Conservation (phyloP, 2,329 filamentous ascomycete genomes). For the Emmonsiellopsis sp. region DNA sequence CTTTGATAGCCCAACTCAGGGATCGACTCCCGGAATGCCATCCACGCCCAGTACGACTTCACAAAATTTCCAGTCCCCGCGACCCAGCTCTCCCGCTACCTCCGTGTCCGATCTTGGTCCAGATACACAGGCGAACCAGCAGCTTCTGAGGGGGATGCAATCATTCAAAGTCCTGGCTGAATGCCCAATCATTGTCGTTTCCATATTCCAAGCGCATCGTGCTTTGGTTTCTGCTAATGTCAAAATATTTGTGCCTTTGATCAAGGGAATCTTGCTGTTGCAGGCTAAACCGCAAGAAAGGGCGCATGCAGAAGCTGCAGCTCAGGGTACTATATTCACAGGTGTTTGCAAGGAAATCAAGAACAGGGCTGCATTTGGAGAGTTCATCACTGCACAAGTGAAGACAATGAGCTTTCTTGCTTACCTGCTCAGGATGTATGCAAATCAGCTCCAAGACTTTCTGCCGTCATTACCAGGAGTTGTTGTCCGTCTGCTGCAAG, state of each 20-base stretch:
- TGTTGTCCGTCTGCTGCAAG: conserved; percentile 80
- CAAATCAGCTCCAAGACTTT: conserved; percentile 80
- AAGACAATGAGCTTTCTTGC: conserved; percentile 99
- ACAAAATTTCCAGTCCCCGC: conserved; percentile 73
- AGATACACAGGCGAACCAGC: conserved; percentile 73
- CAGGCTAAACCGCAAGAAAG: conserved; percentile 90
- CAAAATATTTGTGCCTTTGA: conserved; percentile 82
- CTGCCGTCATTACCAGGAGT: conserved; percentile 76
- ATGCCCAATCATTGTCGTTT: conserved; percentile 97
- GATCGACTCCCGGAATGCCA: conserved; percentile 42
- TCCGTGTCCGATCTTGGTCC: conserved; percentile 71
- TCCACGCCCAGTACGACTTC: conserved; percentile 43
- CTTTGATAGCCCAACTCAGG: conserved; percentile 63
- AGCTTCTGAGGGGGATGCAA: conserved; percentile 86
- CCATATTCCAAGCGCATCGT: conserved; percentile 90
- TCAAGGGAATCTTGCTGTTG: conserved; percentile 78
- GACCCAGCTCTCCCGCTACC: conserved; percentile 80
- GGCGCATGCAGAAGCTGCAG: conserved; percentile 76
- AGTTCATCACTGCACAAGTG: conserved; percentile 95
- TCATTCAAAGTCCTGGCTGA: conserved; percentile 98
- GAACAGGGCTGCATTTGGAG: conserved; percentile 87
- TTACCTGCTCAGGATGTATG: conserved; percentile 81
- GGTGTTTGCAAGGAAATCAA: conserved; percentile 90
- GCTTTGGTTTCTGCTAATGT: conserved; percentile 73
- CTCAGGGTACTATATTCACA: conserved; percentile 74